Evolutionary conservation across 805 yeast species (phyloP).

Genomic region (Grigorovia humatica): DNA sequence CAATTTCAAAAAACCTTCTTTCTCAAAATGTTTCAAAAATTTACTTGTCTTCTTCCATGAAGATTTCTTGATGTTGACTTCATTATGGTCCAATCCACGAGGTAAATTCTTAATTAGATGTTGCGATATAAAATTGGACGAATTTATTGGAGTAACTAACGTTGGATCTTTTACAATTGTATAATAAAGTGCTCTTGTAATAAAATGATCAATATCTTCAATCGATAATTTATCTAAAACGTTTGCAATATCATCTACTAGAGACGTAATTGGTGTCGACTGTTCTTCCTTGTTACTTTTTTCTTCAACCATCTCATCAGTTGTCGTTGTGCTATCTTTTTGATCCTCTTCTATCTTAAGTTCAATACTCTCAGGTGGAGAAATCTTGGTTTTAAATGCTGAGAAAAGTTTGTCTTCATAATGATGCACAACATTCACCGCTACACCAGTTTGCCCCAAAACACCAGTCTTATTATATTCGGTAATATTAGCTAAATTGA

Average conservation of each 20-base stretch:
- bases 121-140: slow-evolving; percentile 68
- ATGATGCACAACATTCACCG: slow-evolving; percentile 61
- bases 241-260: slow-evolving; percentile 28
- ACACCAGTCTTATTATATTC: slow-evolving; percentile 31
- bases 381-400: slow-evolving; percentile 37
- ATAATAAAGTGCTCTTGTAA: slow-evolving; percentile 59
- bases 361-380: slow-evolving; percentile 31
- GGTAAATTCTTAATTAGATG: slow-evolving; percentile 69
- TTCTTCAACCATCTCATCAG: slow-evolving; percentile 3
- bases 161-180: slow-evolving; percentile 45
- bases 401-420: slow-evolving; percentile 54
- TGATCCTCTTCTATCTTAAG: slow-evolving; percentile 4
- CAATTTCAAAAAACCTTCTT: slow-evolving; percentile 50
- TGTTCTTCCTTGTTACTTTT: slow-evolving; percentile 3
- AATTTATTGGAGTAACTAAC: slow-evolving; percentile 52
- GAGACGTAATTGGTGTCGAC: not conserved
- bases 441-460: slow-evolving; percentile 65
- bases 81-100: slow-evolving; percentile 37
- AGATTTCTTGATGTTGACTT: slow-evolving; percentile 61
- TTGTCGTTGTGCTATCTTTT: slow-evolving; percentile 5
- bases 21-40: slow-evolving; percentile 79
- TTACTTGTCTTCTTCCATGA: slow-evolving; percentile 86
- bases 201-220: slow-evolving; percentile 67
- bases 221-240: slow-evolving; percentile 34
- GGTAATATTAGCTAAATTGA: slow-evolving; percentile 40